Conservation (phyloP, 2,329 filamentous ascomycete species). For the Pezicula neosporulosa region DNA sequence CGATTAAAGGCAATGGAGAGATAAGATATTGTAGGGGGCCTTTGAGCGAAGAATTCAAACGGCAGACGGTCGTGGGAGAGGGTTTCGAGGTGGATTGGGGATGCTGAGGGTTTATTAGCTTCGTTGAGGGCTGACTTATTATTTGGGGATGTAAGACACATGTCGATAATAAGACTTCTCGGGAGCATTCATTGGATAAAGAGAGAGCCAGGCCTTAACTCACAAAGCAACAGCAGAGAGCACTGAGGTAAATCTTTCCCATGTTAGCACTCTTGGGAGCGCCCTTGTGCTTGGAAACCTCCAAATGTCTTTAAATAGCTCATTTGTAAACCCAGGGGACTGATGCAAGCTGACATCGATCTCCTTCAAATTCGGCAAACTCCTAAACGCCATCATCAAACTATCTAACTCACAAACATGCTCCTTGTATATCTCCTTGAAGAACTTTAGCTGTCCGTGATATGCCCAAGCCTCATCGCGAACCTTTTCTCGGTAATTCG, state of each 20-base stretch:
- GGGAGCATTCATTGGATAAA: no score
- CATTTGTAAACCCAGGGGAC: slow-evolving; percentile 15
- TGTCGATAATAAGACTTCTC: no score
- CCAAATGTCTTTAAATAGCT: slow-evolving; percentile 20
- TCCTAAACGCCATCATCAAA: slow-evolving; percentile 13
- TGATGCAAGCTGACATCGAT: slow-evolving; percentile 17
- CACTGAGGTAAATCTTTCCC: slow-evolving; percentile 18
- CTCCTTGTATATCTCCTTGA: slow-evolving; percentile 22
- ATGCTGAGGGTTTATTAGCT: neutral
- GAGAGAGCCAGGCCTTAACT: neutral
- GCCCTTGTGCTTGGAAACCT: slow-evolving; percentile 18
- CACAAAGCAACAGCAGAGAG: slow-evolving; percentile 8
- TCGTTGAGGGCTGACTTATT: neutral
- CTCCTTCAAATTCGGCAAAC: slow-evolving; percentile 15
- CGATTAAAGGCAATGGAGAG: slow-evolving; percentile 11
- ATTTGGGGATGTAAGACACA: neutral
- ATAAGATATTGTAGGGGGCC: slow-evolving; percentile 6
- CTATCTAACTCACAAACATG: slow-evolving; percentile 12
- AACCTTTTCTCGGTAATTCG: slow-evolving; percentile 21
- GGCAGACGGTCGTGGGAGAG: slow-evolving; percentile 24
- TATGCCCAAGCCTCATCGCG: slow-evolving; percentile 27
- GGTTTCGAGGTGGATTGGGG: slow-evolving; percentile 6
- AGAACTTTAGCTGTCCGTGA: slow-evolving; percentile 25
- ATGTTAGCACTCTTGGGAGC: slow-evolving; percentile 16
- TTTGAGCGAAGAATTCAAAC: slow-evolving; percentile 25